Conservation (phyloP, 371 early-diverging fungal species). For the Apophysomyces ossiformis region DNA sequence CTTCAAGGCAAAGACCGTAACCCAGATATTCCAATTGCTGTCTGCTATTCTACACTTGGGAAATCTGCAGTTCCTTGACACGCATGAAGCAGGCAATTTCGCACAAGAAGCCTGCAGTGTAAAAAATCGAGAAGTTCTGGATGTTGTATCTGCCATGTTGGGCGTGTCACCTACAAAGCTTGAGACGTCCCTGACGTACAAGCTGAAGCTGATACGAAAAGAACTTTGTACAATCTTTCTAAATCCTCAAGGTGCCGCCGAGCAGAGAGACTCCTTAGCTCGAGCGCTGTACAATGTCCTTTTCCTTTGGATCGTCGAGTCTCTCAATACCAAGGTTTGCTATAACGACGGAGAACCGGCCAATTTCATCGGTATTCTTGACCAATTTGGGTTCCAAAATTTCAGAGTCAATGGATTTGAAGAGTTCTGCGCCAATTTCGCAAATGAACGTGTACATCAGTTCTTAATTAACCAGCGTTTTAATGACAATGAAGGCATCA, state of each 20-base stretch:
- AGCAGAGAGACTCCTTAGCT: conserved; percentile 49
- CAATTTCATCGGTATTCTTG: conserved; percentile 80
- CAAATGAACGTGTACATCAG: conserved; percentile 85
- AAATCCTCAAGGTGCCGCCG: conserved; percentile 57
- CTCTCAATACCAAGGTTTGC: conserved; percentile 48
- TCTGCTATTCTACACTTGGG: conserved; percentile 84
- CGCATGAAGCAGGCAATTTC: conserved; percentile 26
- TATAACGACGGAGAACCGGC: conserved; percentile 56
- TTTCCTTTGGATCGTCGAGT: conserved; percentile 53
- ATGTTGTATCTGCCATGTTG: conserved; percentile 77
- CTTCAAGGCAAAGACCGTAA: conserved; percentile 73
- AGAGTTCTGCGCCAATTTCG: conserved; percentile 81
- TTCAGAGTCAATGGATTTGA: conserved; percentile 63
- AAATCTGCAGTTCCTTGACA: conserved; percentile 61
- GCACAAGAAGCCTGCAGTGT: conserved; percentile 65
- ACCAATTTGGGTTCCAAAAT: conserved; percentile 70
- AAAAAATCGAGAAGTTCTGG: conserved; percentile 70
- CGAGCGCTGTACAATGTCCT: conserved; percentile 44
- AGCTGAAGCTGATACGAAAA: conserved; percentile 50
- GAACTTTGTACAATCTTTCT: conserved; percentile 69
- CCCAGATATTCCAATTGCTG: conserved; percentile 70
- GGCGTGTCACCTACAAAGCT: conserved; percentile 78
- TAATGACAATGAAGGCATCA: conserved; percentile 51
- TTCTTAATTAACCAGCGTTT: conserved; percentile 69
- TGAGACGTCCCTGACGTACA: conserved; percentile 57